phyloP scores from a whole-genome alignment of 306 rosid genomes.

The Mimosa pudica region DNA sequence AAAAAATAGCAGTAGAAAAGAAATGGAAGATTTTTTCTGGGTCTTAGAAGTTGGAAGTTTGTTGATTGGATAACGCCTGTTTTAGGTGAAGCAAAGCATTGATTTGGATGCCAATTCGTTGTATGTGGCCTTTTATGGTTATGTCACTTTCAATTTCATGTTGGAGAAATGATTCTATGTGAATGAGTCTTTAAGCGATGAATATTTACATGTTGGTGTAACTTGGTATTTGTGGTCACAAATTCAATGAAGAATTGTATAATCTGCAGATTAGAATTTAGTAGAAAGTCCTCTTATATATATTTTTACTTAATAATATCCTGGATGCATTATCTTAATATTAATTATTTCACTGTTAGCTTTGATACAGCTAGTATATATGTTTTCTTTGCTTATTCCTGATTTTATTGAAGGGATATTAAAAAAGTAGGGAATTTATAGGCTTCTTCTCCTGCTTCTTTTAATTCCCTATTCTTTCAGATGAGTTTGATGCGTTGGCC shows the following conservation, averaged over 20 bases:
- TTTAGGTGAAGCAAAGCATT: background rate
- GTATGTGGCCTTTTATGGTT: background rate
- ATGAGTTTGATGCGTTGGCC: background rate
- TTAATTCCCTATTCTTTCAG: background rate
- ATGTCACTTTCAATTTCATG: background rate
- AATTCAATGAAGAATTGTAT: background rate
- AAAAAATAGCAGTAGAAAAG: background rate
- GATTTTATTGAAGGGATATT: background rate
- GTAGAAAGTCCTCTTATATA: background rate
- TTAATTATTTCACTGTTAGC: background rate
- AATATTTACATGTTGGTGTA: background rate
- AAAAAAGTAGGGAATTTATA: background rate
- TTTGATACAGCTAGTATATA: background rate
- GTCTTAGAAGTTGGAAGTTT: background rate
- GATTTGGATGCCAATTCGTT: background rate
- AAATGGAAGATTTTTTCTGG: background rate
- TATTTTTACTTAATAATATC: background rate
- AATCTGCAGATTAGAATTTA: background rate
- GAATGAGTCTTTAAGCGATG: background rate
- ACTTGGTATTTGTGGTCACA: background rate
- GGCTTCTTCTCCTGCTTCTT: background rate
- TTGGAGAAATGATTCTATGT: background rate
- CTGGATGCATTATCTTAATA: background rate
- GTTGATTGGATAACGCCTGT: background rate
- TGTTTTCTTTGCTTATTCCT: background rate